Conservation (phyloP, 2,329 filamentous ascomycete genomes). For the Scytalidium sp. region DNA sequence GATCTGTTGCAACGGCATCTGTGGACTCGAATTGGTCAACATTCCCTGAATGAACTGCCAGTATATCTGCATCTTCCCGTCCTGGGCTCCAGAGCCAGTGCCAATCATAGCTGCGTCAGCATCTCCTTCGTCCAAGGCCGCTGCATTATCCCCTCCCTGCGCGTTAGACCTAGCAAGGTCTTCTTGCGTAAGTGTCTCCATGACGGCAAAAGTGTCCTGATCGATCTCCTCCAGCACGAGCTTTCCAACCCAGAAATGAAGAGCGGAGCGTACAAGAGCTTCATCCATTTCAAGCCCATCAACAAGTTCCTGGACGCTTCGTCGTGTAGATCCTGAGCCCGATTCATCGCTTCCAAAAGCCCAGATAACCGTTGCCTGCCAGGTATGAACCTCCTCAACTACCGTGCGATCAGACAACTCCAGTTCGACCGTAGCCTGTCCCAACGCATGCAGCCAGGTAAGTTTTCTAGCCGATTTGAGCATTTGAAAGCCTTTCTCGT, state of each 20-base stretch:
- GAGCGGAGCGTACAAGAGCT: slow-evolving; percentile 62
- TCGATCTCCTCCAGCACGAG: slow-evolving; percentile 58
- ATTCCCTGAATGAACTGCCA: slow-evolving; percentile 93
- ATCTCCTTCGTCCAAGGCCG: slow-evolving; percentile 15
- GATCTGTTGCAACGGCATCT: slow-evolving; percentile 79
- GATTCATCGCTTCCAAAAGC: slow-evolving; percentile 59
- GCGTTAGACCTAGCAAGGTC: slow-evolving; percentile 28
- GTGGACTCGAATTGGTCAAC: slow-evolving; percentile 82
- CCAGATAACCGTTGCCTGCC: slow-evolving; percentile 84
- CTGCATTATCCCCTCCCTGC: slow-evolving; percentile 15
- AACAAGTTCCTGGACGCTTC: slow-evolving; percentile 51
- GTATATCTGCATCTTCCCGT: slow-evolving; percentile 70
- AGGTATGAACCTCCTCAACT: slow-evolving; percentile 70
- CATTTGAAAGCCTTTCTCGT: slow-evolving; percentile 72
- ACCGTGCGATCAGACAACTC: slow-evolving; percentile 79
- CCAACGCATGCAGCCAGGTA: slow-evolving; percentile 81
- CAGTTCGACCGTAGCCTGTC: slow-evolving; percentile 75
- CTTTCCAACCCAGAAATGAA: slow-evolving; percentile 70
- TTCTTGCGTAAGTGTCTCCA: slow-evolving; percentile 57
- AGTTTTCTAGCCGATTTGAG: slow-evolving; percentile 84
- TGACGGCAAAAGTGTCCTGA: slow-evolving; percentile 59
- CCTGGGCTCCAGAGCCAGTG: slow-evolving; percentile 56
- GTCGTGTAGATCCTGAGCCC: slow-evolving; percentile 25
- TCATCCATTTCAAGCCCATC: slow-evolving; percentile 67
- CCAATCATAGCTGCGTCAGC: slow-evolving; percentile 25